Evolutionary conservation across 768 basidiomycete genomes (phyloP), one percentile per base, ranked within the genome.

Genomic region (Gloeophyllum trabeum): DNA sequence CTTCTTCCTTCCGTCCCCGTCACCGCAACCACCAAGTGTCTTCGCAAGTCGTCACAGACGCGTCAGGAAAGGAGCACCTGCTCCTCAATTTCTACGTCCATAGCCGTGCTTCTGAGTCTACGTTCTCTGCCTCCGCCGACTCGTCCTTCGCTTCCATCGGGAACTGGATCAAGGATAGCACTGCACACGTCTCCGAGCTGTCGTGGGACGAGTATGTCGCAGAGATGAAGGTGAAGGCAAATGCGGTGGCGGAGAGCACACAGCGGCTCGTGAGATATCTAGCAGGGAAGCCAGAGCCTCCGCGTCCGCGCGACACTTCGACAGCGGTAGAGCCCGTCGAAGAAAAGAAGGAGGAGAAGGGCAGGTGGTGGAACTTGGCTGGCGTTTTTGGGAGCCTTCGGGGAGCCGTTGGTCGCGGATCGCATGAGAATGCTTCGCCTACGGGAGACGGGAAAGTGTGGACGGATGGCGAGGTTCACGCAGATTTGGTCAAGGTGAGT

Each of bases 11-110:
- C 41, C 76, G 86, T 22, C 88, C 88, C 10, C 75, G 86, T 42
- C 88, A 90, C 54, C 75, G 88, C 16, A 84, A 86, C 51, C 75
- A 84, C 52, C 82, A 83, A 61, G 82, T 89, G 35, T 76, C 76
- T 5, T 88, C 87, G 16, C 81, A 86, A 45, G 70, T 88, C 46
- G 75, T 76, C 45, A 62, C 84, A 20, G 88, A 91, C 55, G 61
- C 78, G 7, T 54, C 72, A 6, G 88, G 88, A 1, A 73, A 77
- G 32, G 86, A 90, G 55, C 88, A 90, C 50, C 79, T 91, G 76
- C 69, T 87, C 23, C 69, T 91, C 56, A 81, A 81, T 35, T 91
- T 91, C 61, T 91, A 81, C 50, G 69, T 90, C 12, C 73, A 85
- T 63, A 79, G 77, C 26, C 63, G 68, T 37, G 62, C 69, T 26